Evolutionary conservation across 1,284 basidiomycete genomes (phyloP).

Genomic region (Fomitopsis schrenkii): DNA sequence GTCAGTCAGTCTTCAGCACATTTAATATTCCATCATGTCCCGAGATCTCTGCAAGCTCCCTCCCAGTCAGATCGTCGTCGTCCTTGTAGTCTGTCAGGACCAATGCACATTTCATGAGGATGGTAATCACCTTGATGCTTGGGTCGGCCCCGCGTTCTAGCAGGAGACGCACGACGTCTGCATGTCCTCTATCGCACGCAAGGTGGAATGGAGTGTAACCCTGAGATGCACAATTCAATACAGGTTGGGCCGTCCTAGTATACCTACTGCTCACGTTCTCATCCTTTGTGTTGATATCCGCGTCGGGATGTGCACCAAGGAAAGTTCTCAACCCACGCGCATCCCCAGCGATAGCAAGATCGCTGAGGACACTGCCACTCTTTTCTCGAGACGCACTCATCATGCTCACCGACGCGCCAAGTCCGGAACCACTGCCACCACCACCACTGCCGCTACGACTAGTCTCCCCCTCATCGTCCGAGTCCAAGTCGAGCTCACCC

Average conservation of each 20-base stretch:
- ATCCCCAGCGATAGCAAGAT: slow-evolving; percentile 59
- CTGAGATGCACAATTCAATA: slow-evolving; percentile 35
- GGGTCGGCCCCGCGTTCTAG: slow-evolving; percentile 65
- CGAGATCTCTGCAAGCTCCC: slow-evolving; percentile 63
- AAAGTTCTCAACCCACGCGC: slow-evolving; percentile 40
- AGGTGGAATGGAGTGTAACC: slow-evolving; percentile 85
- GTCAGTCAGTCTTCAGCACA: slow-evolving; percentile 31
- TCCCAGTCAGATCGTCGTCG: slow-evolving; percentile 61
- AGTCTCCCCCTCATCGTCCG: slow-evolving; percentile 25
- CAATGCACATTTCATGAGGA: not conserved
- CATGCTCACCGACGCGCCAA: slow-evolving; percentile 64
- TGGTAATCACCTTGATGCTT: slow-evolving; percentile 48
- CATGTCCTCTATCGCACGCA: slow-evolving; percentile 77
- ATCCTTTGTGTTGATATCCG: slow-evolving; percentile 44
- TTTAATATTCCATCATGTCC: slow-evolving; percentile 59
- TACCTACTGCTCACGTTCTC: slow-evolving; percentile 55
- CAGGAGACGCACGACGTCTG: slow-evolving; percentile 52
- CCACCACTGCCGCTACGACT: slow-evolving; percentile 10
- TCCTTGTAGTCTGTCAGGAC: slow-evolving; percentile 44
- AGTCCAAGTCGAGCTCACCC: slow-evolving; percentile 10
- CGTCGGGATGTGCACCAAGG: slow-evolving; percentile 36
- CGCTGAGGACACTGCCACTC: slow-evolving; percentile 50
- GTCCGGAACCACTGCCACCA: slow-evolving; percentile 37
- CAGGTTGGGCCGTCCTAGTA: not conserved
- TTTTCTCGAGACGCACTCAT: slow-evolving; percentile 40